These are phyloP conservation scores for Geotrichum histeridarum DNA, from an alignment of 1,139 yeast genomes.

Conservation along the genomic window DNA sequence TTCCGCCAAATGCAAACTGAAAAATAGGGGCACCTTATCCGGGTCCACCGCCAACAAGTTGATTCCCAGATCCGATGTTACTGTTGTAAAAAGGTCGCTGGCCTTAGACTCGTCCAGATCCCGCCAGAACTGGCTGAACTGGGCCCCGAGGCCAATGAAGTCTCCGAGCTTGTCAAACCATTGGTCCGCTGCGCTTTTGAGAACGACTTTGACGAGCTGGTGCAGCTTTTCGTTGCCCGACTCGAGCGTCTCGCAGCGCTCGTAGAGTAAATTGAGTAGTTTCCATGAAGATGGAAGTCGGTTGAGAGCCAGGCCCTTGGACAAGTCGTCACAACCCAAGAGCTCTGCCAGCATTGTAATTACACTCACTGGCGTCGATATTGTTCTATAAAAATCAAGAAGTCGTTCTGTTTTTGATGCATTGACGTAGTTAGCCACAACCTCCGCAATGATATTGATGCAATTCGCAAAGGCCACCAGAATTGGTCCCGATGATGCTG, in stretches of 20 bases:
- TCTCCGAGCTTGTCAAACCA: conserved; percentile 27
- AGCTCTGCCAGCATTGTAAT: conserved; percentile 28
- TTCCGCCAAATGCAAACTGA: conserved; percentile 13
- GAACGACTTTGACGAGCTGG: conserved; percentile 24
- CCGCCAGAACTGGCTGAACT: conserved; percentile 9
- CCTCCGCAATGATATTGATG: conserved; percentile 24
- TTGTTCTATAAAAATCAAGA: conserved; percentile 21
- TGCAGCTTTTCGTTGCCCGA: conserved; percentile 23
- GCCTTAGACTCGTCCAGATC: conserved; percentile 10
- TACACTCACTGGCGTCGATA: conserved; percentile 24
- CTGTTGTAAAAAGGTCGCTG: conserved; percentile 12
- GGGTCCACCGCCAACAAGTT: conserved; percentile 13
- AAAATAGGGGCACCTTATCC: conserved; percentile 18
- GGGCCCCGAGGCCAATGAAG: conserved; percentile 25
- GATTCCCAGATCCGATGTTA: conserved; percentile 9
- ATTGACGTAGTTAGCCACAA: conserved; percentile 21
- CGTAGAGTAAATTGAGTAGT: conserved; percentile 29
- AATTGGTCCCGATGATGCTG: conserved; percentile 24
- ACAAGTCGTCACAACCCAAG: conserved; percentile 33
- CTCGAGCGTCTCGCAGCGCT: conserved; percentile 24
- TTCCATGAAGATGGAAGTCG: conserved; percentile 28
- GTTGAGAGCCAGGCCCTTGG: conserved; percentile 24
- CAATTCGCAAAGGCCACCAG: conserved; percentile 32
- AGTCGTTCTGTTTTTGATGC: neutral
- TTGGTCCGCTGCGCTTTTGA: conserved; percentile 25